Percentiles rank a stretch among this genome's conserved stretches.
These are phyloP conservation scores for Tolypocladium endophyticum DNA, from an alignment of 2,329 filamentous ascomycete genomes.

Conservation along the genomic window DNA sequence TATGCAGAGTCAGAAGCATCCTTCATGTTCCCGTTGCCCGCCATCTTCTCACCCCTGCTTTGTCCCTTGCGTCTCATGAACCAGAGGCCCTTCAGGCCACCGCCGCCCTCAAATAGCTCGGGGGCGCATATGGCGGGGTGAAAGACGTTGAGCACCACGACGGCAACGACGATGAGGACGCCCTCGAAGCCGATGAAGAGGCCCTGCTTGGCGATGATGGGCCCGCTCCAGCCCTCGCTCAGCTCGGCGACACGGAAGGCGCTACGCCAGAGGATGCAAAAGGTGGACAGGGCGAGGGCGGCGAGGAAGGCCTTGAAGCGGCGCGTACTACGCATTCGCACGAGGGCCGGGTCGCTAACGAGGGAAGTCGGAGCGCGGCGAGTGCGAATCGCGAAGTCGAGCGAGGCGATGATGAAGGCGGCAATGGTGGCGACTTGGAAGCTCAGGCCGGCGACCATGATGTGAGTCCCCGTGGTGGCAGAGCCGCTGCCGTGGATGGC, in stretches of 20 bases:
- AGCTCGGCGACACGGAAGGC: constrained; percentile 59
- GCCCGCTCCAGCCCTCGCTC: constrained; percentile 50
- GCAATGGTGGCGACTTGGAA: constrained; percentile 49
- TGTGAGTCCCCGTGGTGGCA: constrained; percentile 37
- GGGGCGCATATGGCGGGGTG: constrained; percentile 16
- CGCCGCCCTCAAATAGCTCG: constrained; percentile 14
- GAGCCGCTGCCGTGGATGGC: constrained; percentile 25
- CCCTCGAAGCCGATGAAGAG: constrained; percentile 51
- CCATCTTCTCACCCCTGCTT: neutral
- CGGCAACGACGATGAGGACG: constrained; percentile 37
- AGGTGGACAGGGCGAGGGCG: constrained; percentile 46
- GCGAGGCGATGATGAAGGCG: constrained; percentile 39
- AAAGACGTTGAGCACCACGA: constrained; percentile 30
- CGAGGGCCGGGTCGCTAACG: constrained; percentile 16
- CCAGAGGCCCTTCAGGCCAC: constrained; percentile 16
- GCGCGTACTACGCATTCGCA: constrained; percentile 25
- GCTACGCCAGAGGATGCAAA: constrained; percentile 53
- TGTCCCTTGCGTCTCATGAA: constrained; percentile 5
- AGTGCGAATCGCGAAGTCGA: constrained; percentile 39
- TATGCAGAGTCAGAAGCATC: neutral
- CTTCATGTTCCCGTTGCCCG: neutral
- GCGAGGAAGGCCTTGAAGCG: constrained; percentile 43
- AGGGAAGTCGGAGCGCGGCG: constrained; percentile 8
- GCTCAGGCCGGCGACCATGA: constrained; percentile 54
- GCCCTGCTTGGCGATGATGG: constrained; percentile 42